Conservation (phyloP, 257 asterid species). For the Catharanthus roseus region DNA sequence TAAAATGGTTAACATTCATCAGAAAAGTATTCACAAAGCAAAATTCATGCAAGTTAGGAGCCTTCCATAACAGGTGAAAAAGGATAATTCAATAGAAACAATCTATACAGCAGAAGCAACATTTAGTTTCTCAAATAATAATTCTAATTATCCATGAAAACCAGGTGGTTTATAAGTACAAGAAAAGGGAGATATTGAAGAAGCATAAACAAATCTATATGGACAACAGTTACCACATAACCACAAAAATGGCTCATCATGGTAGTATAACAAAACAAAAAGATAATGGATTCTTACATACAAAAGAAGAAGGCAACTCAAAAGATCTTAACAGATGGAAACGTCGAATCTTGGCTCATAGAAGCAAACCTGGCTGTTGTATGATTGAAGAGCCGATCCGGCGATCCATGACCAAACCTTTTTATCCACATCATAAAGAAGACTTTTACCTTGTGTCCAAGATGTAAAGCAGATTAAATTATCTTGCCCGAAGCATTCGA, state of each 20-base stretch:
- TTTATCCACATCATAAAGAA: constrained; percentile 87
- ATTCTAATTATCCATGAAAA: neutral
- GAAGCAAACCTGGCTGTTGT: constrained; percentile 93
- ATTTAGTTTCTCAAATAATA: neutral
- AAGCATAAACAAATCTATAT: neutral
- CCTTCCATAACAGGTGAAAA: neutral
- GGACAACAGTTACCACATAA: constrained; percentile 13
- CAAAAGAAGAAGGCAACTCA: constrained; percentile 17
- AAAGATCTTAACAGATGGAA: constrained; percentile 38
- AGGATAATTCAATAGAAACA: neutral
- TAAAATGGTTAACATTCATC: neutral
- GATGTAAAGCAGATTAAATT: constrained; percentile 93
- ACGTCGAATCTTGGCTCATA: constrained; percentile 98
- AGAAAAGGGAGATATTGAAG: neutral
- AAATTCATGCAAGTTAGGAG: neutral
- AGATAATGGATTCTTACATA: constrained; percentile 20
- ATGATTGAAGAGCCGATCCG: constrained; percentile 90
- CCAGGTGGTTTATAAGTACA: neutral
- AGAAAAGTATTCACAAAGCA: neutral
- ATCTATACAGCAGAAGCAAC: neutral
- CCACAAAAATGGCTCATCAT: constrained; percentile 21
- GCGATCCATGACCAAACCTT: constrained; percentile 96
- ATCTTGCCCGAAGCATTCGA: constrained; percentile 96
- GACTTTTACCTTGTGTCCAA: constrained; percentile 97
- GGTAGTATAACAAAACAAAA: constrained; percentile 14